Base-by-base conservation (phyloP, 1,284 basidiomycete species). In the Fomitopsis pinicola region DNA sequence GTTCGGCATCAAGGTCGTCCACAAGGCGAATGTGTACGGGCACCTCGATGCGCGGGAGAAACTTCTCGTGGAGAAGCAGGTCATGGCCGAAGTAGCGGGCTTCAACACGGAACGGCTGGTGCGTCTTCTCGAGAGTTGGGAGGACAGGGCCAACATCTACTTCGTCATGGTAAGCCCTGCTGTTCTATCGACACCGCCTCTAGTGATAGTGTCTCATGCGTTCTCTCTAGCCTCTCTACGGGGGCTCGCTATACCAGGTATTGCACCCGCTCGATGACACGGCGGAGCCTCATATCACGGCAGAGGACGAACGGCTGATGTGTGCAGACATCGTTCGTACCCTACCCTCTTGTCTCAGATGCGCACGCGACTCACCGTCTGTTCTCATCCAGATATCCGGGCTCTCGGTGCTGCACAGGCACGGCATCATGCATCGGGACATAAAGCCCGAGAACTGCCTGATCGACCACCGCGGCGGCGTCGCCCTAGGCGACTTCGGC, bases 401-500 rank as follows among this genome's bases (percentile, higher is more conserved):
- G 3, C 28, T 50, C 68, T 5, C 22, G 52, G 2, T 46, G 58
- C 6, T 57, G 2, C 63, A 63, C 14, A 35, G 35, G 2, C 79
- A 52, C 1, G 57, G 60, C 15, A 64, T 68, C 48, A 60, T 69
- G 17, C 69, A 71, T 57, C 60, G 63, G 2, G 85, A 87, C 68
- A 75, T 87, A 60, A 87, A 87, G 70, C 84, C 85, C 3, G 83
- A 84, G 62, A 87, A 87, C 72, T 84, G 87, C 64, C 75, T 87
- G 59, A 77, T 87, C 60, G 83, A 85, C 67, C 80, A 80, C 19
- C 82, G 82, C 0, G 85, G 85, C 7, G 83, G 85, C 70, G 80
- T 85, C 52, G 82, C 84, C 83, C 71, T 76, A 84, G 48, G 81
- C 76, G 48, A 71, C 56, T 69, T 67, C 38, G 69, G 69, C n/a